Conservation (phyloP, 2,329 filamentous ascomycete genomes). For the Cryphonectria carpinicola region DNA sequence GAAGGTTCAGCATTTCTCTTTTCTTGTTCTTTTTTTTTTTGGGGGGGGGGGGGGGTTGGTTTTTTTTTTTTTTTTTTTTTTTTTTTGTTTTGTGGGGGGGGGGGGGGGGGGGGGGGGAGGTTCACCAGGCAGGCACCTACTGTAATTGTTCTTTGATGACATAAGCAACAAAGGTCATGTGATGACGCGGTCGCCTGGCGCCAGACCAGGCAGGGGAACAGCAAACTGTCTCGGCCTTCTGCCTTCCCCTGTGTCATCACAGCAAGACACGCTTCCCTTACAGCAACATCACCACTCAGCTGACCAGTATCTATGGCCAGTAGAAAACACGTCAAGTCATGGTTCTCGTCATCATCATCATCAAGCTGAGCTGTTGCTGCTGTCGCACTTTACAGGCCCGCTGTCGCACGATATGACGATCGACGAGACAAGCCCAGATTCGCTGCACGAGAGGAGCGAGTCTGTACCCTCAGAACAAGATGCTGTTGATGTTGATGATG, state of each 20-base stretch:
- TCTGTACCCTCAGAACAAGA: background rate
- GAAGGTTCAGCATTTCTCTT: background rate
- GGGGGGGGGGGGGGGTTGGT: background rate
- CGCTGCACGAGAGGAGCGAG: background rate
- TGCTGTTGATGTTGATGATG: background rate
- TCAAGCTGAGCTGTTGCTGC: background rate
- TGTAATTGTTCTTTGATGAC: background rate
- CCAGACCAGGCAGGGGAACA: background rate
- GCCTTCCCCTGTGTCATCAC: background rate
- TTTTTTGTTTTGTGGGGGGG: no score
- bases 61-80: background rate
- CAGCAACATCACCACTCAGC: background rate
- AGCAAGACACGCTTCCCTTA: background rate
- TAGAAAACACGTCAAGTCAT: background rate
- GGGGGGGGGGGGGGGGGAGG: no score
- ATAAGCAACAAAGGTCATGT: background rate
- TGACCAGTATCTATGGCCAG: background rate
- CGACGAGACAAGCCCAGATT: background rate
- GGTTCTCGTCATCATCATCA: background rate
- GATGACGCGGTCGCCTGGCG: conserved; percentile 10
- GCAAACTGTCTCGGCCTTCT: background rate
- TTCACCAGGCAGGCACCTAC: no score
- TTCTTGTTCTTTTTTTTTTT: background rate
- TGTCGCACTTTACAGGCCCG: background rate
- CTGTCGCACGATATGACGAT: background rate